Conservation (phyloP, 495 filamentous ascomycete species). For the Podospora didyma region DNA sequence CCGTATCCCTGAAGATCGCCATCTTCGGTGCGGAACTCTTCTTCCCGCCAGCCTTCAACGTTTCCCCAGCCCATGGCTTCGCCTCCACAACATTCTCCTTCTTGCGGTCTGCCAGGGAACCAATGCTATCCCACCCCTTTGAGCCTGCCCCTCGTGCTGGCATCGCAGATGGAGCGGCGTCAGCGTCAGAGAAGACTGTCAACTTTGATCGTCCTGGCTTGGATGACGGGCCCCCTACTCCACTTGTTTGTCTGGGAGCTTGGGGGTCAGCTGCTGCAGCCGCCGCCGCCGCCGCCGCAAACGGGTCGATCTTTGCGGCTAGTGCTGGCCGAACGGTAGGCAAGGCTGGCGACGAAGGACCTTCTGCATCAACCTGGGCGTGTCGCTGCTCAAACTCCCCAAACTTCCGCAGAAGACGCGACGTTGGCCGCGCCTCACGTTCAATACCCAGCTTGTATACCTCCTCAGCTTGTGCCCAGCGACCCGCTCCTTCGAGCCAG, state of each 20-base stretch:
- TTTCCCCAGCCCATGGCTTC: slow-evolving; percentile 90
- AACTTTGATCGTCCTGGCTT: slow-evolving; percentile 76
- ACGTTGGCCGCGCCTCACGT: slow-evolving; percentile 75
- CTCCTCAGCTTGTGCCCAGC: slow-evolving; percentile 91
- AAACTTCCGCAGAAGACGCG: slow-evolving; percentile 81
- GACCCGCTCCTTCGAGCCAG: slow-evolving; percentile 79
- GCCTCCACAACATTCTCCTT: slow-evolving; percentile 90
- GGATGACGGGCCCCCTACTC: slow-evolving; percentile 39
- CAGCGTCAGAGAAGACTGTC: slow-evolving; percentile 81
- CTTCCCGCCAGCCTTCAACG: slow-evolving; percentile 79
- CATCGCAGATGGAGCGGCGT: slow-evolving; percentile 47
- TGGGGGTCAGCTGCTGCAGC: slow-evolving; percentile 60
- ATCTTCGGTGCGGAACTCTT: slow-evolving; percentile 73
- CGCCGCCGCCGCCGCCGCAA: slow-evolving; percentile 42
- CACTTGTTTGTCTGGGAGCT: slow-evolving; percentile 49
- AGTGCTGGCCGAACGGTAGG: slow-evolving; percentile 80
- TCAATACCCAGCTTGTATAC: slow-evolving; percentile 87
- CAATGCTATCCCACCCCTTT: slow-evolving; percentile 91
- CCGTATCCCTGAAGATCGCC: slow-evolving; percentile 92
- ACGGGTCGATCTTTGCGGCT: slow-evolving; percentile 81
- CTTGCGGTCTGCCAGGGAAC: slow-evolving; percentile 76
- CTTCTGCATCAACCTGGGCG: slow-evolving; percentile 51
- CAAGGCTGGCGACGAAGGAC: slow-evolving; percentile 80
- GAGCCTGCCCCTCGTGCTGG: slow-evolving; percentile 43
- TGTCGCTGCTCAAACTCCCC: slow-evolving; percentile 81